These are phyloP conservation scores for Colletotrichum ledebouriae DNA, from an alignment of 2,329 filamentous ascomycete species.

Conservation along the genomic window DNA sequence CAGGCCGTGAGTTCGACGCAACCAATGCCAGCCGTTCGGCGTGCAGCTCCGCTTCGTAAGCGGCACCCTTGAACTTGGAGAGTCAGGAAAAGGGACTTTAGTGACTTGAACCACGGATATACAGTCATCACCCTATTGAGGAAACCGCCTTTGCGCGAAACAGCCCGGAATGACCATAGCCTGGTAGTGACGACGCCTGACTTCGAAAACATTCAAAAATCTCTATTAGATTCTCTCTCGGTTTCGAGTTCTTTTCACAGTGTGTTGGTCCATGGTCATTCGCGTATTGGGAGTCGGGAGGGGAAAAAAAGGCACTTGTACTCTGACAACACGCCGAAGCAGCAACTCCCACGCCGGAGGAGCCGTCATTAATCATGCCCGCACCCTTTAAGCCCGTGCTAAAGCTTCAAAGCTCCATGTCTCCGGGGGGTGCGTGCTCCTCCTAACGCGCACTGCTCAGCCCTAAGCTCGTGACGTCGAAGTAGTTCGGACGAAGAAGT, in stretches of 20 bases:
- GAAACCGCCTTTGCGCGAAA: no score
- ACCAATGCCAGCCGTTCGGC: not conserved
- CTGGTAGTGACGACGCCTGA: no score
- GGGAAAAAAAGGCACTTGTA: not conserved
- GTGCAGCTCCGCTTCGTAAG: not conserved
- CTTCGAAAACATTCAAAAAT: no score
- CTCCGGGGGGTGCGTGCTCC: no score
- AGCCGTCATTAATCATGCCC: not conserved
- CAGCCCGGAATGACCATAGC: no score
- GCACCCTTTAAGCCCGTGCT: not conserved
- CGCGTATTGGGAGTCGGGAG: no score
- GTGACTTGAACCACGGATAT: no score
- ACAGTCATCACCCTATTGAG: no score
- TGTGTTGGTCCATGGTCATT: no score
- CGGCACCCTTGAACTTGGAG: not conserved
- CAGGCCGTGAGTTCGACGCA: not conserved
- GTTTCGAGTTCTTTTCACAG: not conserved
- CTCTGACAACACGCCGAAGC: not conserved
- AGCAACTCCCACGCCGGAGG: not conserved
- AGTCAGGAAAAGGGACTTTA: not conserved
- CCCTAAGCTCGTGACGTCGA: constrained; percentile 8
- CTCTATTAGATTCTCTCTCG: not conserved
- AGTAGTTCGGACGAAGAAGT: constrained; percentile 3
- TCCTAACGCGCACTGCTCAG: not conserved
- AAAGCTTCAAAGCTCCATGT: not conserved